Conservation (phyloP, 208 protist genomes). For the Crithidia expoeki region DNA sequence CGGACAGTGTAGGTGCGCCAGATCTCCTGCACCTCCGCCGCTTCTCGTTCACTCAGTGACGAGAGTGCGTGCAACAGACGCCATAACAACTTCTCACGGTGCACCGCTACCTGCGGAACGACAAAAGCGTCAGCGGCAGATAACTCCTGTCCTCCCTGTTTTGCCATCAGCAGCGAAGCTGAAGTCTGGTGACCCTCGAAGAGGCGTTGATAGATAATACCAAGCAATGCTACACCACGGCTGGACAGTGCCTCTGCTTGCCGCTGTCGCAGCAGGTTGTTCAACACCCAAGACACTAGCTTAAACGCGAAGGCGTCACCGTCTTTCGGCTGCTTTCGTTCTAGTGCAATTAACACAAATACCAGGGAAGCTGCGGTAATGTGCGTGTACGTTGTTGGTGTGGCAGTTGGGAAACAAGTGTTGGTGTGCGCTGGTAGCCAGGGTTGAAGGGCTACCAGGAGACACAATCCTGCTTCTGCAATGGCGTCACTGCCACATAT, state of each 20-base stretch:
- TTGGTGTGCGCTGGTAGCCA: conserved; percentile 13
- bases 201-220: not conserved
- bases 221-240: conserved; percentile 14
- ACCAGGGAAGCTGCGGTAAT: conserved; percentile 2
- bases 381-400: not conserved
- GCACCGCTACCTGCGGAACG: not conserved
- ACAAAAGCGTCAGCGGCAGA: not conserved
- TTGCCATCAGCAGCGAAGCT: no score
- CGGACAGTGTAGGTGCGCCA: not conserved
- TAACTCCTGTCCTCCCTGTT: no score
- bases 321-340: not conserved
- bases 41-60: conserved; percentile 7
- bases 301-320: not conserved
- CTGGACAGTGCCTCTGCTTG: conserved; percentile 16
- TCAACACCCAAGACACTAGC: not conserved
- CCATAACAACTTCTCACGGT: not conserved
- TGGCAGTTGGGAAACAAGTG: not conserved
- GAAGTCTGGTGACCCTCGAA: no score
- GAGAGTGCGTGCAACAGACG: conserved; percentile 14
- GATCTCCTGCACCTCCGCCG: conserved; percentile 24
- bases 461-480: conserved; percentile 7
- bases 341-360: not conserved
- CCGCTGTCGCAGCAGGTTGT: conserved; percentile 5
- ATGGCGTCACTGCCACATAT: not conserved
- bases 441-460: conserved; percentile 17